Evolutionary conservation across 2,329 filamentous ascomycete species (phyloP), one percentile per base, ranked within the genome.

Genomic region (Juglanconis juglandina): DNA sequence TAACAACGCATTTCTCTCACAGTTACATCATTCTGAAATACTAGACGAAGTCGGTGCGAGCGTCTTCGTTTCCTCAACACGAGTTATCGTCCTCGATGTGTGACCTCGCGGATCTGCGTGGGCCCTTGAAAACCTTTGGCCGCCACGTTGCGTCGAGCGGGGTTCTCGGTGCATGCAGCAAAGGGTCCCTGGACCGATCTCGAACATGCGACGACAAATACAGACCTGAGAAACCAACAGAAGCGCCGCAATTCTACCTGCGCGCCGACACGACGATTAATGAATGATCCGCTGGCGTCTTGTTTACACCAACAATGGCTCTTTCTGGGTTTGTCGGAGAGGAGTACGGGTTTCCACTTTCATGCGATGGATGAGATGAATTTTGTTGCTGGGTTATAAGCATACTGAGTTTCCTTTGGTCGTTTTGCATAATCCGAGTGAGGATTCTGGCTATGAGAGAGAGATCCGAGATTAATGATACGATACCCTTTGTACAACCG

Each of bases 11-110:
- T n/a, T 11, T n/a, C 85, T 9, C 13, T 41, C n/a, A 54, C 24
- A 64, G 62, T 17, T 64, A 95, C 84, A 93, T 96, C 72, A 95
- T 96, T 68, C 82, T 95, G 70, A 95, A 94, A 79, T 94, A 92
- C 75, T 96, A 91, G 54, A 41, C 39, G 30, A 41, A 5, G 13
- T 47, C 41, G 52, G 13, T 34, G 14, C 41, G 11, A 14, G 5
- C 11, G 46, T 9, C 46, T 6, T 32, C 6, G 13, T 33, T 47
- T n/a, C 30, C 24, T 35, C 52, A 44, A 13, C 32, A 17, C 52
- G 53, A 59, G 14, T 53, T 42, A 41, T 39, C 17, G 30, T 41
- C 37, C 14, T 35, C 9, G 42, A 46, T n/a, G 17, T 3, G 5
- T n/a, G 4, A 13, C n/a, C 3, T 24, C 42, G 42, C 42, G 4